phyloP scores from a whole-genome alignment of 2,329 filamentous ascomycete genomes.

The Trichoderma sp. region DNA sequence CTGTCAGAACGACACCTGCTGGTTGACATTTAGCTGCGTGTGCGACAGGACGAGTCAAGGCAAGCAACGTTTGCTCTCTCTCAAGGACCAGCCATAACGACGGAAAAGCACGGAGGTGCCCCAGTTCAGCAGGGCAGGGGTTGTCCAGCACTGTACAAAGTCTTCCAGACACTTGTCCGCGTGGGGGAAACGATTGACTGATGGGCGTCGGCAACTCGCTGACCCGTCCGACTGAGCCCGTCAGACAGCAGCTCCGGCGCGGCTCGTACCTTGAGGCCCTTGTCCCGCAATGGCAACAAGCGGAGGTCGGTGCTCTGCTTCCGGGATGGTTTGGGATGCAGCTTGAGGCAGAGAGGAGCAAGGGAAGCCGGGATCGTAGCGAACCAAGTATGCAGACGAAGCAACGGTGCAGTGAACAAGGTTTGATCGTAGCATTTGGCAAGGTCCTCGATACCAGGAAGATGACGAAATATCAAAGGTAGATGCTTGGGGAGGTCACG shows the following conservation, averaged over 20 bases:
- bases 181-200: constrained; percentile 27
- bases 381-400: not conserved
- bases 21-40: constrained; percentile 18
- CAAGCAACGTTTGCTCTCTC: constrained; percentile 8
- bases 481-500: constrained; percentile 3
- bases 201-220: constrained; percentile 22
- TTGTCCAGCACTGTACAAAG: not conserved
- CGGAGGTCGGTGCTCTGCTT: constrained; percentile 27
- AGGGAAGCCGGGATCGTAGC: constrained; percentile 14
- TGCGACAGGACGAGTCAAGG: not conserved
- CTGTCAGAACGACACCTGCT: constrained; percentile 18
- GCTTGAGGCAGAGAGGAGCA: constrained; percentile 22
- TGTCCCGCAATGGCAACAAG: constrained; percentile 22
- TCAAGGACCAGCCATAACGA: constrained; percentile 2
- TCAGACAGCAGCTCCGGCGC: constrained; percentile 26
- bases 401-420: not conserved
- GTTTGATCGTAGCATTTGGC: not conserved
- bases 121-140: not conserved
- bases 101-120: constrained; percentile 21
- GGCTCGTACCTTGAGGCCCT: constrained; percentile 23
- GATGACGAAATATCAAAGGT: not conserved
- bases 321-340: constrained; percentile 26
- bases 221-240: constrained; percentile 12
- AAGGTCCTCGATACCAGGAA: not conserved
- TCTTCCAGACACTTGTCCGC: constrained; percentile 23